Conservation (phyloP, 371 early-diverging fungal species). For the Syncephalastrum monosporum region DNA sequence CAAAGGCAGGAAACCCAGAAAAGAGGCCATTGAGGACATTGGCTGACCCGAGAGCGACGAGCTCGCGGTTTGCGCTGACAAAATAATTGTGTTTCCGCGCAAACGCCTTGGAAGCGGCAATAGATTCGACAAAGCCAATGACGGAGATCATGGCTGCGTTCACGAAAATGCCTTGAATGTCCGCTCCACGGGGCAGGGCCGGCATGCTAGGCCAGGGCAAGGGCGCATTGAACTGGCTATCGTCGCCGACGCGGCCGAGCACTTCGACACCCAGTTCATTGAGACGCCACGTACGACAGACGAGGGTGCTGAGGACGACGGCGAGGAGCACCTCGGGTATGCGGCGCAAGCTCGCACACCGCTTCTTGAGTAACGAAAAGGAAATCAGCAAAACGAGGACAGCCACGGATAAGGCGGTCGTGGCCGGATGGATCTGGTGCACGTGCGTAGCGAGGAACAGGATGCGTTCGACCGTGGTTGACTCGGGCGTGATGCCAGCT, state of each 20-base stretch:
- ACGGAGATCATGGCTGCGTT: constrained; percentile 74
- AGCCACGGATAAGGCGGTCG: constrained; percentile 57
- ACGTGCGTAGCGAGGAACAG: constrained; percentile 39
- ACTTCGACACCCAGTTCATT: constrained; percentile 64
- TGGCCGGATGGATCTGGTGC: constrained; percentile 12
- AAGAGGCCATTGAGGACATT: constrained; percentile 79
- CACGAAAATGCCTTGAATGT: constrained; percentile 47
- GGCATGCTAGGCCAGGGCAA: constrained; percentile 60
- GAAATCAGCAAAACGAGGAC: constrained; percentile 62
- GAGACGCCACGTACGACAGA: constrained; percentile 56
- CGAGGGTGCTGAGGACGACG: constrained; percentile 64
- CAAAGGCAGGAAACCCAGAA: constrained; percentile 82
- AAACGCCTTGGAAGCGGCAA: constrained; percentile 83
- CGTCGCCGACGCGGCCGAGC: constrained; percentile 60
- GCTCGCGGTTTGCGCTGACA: constrained; percentile 87
- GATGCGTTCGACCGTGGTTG: constrained; percentile 71
- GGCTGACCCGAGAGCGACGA: constrained; percentile 86
- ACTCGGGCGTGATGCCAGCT: constrained; percentile 48
- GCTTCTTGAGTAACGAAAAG: constrained; percentile 49
- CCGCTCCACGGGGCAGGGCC: constrained; percentile 39
- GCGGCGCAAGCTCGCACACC: constrained; percentile 42
- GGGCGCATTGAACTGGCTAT: constrained; percentile 21
- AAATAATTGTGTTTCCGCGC: constrained; percentile 81
- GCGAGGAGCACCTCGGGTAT: constrained; percentile 84
- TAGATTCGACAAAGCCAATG: constrained; percentile 90